Conservation (phyloP, 176 grass and related monocot genomes). For the Aegilops tauschii region DNA sequence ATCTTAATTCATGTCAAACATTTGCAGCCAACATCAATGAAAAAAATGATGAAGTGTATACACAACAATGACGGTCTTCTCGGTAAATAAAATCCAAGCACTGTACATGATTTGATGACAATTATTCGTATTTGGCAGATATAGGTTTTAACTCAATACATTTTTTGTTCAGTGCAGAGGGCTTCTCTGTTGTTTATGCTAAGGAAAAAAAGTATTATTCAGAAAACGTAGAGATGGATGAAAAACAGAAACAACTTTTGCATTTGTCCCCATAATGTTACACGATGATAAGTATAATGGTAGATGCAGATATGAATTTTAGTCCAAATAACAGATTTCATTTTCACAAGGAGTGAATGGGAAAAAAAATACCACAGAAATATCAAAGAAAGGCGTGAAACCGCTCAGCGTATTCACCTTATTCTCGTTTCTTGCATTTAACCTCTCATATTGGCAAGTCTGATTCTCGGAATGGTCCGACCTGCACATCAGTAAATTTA, state of each 20-base stretch:
- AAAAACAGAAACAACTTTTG: constrained; percentile 7
- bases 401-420: too few species aligned
- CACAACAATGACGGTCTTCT: too few species aligned
- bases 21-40: too few species aligned
- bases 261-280: background rate
- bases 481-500: too few species aligned
- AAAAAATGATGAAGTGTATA: too few species aligned
- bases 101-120: background rate
- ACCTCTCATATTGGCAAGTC: too few species aligned
- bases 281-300: background rate
- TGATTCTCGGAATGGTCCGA: too few species aligned
- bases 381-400: background rate
- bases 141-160: background rate
- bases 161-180: background rate
- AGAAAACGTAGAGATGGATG: background rate
- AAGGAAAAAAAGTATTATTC: background rate
- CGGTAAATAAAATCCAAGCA: too few species aligned
- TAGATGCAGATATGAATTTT: constrained; percentile 6
- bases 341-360: background rate
- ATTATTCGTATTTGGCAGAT: background rate
- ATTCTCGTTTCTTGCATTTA: too few species aligned
- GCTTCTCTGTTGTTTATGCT: background rate
- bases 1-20: too few species aligned
- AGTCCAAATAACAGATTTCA: background rate
- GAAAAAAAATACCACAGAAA: background rate